phyloP scores from a whole-genome alignment of 116 monocot species.

The Thalassia testudinum region DNA sequence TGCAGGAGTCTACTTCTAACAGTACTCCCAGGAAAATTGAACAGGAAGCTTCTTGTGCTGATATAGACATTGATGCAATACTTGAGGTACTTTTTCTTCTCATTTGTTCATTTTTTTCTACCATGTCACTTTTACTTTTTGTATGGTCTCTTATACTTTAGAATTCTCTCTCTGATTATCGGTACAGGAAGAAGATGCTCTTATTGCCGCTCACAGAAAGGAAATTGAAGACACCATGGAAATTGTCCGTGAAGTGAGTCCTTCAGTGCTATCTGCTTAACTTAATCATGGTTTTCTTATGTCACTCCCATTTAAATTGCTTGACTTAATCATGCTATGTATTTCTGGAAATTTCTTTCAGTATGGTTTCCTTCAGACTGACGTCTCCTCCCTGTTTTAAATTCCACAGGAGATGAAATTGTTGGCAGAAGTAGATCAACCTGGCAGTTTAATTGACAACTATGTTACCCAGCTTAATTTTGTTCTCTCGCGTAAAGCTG shows the following conservation, averaged over 20 bases:
- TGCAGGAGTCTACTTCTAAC: slow-evolving; percentile 9
- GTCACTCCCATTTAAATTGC: no score
- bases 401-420: slow-evolving; percentile 80
- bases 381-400: not conserved
- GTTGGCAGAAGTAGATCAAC: slow-evolving; percentile 72
- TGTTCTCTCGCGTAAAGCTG: slow-evolving; percentile 82
- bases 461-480: slow-evolving; percentile 67
- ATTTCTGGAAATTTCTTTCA: not conserved
- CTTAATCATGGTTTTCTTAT: no score
- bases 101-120: not conserved
- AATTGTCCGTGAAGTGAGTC: slow-evolving; percentile 70
- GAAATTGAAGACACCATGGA: slow-evolving; percentile 92
- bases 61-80: slow-evolving; percentile 74
- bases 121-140: not conserved
- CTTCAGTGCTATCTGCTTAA: no score
- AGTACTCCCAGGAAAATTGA: slow-evolving; percentile 29
- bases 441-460: slow-evolving; percentile 75
- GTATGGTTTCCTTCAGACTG: not conserved
- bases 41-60: slow-evolving; percentile 33
- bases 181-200: slow-evolving; percentile 67
- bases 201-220: slow-evolving; percentile 71
- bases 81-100: slow-evolving; percentile 47
- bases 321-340: not conserved
- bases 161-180: not conserved
- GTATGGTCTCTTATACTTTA: not conserved